Percentiles rank a stretch among this genome's conserved stretches.
Conservation (phyloP, 495 filamentous ascomycete genomes). For the Tuber indicum region DNA sequence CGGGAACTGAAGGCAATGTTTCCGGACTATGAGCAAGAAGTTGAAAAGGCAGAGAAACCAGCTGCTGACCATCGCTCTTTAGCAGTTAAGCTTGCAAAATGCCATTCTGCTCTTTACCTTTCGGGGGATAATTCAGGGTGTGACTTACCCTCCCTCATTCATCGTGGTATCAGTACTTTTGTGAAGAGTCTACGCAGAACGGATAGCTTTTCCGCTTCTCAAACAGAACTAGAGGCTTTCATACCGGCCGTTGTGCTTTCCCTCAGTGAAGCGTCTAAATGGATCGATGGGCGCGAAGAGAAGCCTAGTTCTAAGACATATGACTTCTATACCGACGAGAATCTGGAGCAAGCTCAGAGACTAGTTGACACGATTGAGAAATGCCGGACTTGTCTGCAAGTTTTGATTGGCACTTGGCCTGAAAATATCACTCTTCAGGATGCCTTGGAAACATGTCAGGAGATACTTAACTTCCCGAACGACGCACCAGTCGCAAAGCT, state of each 20-base stretch:
- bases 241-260: conserved; percentile 61
- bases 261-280: conserved; percentile 54
- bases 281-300: conserved; percentile 46
- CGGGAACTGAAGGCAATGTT: conserved; percentile 73
- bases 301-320: conserved; percentile 48
- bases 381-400: conserved; percentile 61
- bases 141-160: conserved; percentile 22
- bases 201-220: conserved; percentile 41
- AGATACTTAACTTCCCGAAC: conserved; percentile 65
- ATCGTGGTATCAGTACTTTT: conserved; percentile 23
- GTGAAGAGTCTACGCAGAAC: conserved; percentile 26
- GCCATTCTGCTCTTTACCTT: conserved; percentile 52
- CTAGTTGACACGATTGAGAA: conserved; percentile 59
- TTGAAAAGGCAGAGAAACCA: conserved; percentile 28
- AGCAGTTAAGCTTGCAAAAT: conserved; percentile 49
- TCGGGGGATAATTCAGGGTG: conserved; percentile 34
- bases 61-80: conserved; percentile 46
- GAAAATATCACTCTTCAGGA: conserved; percentile 70
- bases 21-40: conserved; percentile 59
- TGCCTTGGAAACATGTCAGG: conserved; percentile 64
- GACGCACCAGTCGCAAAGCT: conserved; percentile 80
- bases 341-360: conserved; percentile 64
- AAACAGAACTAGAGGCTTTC: conserved; percentile 49
- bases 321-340: conserved; percentile 83
- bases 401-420: conserved; percentile 52